These are phyloP conservation scores for Corniculantispora saksenae DNA, from an alignment of 2,329 filamentous ascomycete species.

Conservation along the genomic window DNA sequence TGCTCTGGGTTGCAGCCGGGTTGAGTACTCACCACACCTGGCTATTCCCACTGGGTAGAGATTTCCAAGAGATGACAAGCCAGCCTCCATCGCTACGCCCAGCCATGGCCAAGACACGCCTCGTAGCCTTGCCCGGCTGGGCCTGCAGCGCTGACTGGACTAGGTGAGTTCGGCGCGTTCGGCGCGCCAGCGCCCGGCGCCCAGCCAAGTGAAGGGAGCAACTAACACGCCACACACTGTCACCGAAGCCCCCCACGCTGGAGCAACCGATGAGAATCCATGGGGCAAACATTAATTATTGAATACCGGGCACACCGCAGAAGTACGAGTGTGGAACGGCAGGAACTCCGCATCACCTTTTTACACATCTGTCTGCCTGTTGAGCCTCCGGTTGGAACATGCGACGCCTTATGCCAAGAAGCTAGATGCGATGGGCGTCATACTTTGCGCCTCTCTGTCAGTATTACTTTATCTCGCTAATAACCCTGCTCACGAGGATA, in stretches of 20 bases:
- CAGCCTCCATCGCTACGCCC: slow-evolving; percentile 15
- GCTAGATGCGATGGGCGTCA: background rate
- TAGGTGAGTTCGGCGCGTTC: background rate
- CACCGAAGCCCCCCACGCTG: background rate
- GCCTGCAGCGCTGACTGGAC: background rate
- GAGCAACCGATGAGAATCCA: no score
- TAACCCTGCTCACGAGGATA: background rate
- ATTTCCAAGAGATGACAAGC: background rate
- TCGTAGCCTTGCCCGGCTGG: background rate
- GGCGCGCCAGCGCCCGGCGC: background rate
- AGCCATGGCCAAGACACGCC: slow-evolving; percentile 5
- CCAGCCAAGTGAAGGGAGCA: no score
- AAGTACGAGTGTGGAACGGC: background rate
- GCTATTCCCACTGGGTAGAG: no score
- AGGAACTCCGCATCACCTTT: background rate
- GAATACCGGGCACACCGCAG: background rate
- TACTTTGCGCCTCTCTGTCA: background rate
- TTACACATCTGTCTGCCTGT: background rate
- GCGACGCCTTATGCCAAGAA: background rate
- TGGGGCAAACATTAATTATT: background rate
- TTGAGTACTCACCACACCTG: no score
- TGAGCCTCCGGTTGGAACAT: background rate
- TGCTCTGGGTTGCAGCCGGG: background rate
- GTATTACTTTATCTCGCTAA: background rate
- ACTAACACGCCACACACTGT: background rate